phyloP scores from a whole-genome alignment of 164 flowering plant genomes.

The Vitis riparia region DNA sequence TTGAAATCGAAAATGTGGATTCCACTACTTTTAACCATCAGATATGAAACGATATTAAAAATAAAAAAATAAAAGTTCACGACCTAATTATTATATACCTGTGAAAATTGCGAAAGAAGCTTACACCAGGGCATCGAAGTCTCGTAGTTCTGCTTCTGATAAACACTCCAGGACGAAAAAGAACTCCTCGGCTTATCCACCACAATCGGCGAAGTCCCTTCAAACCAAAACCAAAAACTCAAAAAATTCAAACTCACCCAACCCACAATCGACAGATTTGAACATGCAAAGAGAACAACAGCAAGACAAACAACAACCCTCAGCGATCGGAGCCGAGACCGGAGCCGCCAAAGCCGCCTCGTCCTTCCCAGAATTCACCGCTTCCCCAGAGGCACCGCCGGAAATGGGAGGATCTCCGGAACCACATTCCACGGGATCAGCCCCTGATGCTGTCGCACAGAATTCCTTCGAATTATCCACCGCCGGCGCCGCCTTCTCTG shows the following conservation, averaged over 20 bases:
- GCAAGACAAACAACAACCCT: conserved; percentile 27
- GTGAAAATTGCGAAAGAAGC: conserved; percentile 59
- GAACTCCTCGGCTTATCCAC: conserved; percentile 54
- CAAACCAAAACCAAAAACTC: conserved; percentile 11
- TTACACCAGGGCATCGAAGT: conserved; percentile 64
- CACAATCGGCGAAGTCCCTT: conserved; percentile 38
- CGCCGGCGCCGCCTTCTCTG: conserved; percentile 46
- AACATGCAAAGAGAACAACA: neutral
- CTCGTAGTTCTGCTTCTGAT: conserved; percentile 43
- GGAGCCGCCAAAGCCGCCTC: conserved; percentile 26
- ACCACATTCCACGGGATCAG: conserved; percentile 49
- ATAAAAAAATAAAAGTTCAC: neutral
- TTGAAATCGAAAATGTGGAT: conserved; percentile 1
- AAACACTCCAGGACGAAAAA: conserved; percentile 33
- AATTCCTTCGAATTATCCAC: conserved; percentile 55
- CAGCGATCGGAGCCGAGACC: conserved; percentile 37
- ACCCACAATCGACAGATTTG: conserved; percentile 3
- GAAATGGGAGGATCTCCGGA: conserved; percentile 34
- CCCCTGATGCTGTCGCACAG: conserved; percentile 27
- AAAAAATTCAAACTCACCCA: conserved; percentile 4
- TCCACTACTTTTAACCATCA: neutral
- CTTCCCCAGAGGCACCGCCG: conserved; percentile 10
- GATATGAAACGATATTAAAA: neutral
- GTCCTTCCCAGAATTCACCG: conserved; percentile 20
- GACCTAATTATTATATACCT: conserved; percentile 29